Conservation (phyloP, 2,329 filamentous ascomycete species). For the Sclerotinia glacialis region DNA sequence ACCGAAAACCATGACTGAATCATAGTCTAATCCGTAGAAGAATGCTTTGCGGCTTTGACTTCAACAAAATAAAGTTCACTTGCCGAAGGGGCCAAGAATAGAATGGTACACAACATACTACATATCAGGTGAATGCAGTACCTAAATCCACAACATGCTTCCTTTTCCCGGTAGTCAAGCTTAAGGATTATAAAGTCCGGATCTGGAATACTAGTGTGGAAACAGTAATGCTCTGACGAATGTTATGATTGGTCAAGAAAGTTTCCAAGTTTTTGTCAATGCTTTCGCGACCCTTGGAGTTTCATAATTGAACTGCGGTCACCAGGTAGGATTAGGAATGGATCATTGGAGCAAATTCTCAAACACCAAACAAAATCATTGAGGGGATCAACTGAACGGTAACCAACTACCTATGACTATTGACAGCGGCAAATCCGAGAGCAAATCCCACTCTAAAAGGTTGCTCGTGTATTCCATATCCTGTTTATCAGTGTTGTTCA, state of each 20-base stretch:
- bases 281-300: conserved; percentile 11
- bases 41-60: neutral
- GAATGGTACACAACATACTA: neutral
- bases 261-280: neutral
- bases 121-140: neutral
- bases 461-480: too few species aligned
- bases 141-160: neutral
- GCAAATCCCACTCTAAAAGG: neutral
- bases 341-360: conserved; percentile 19
- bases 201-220: neutral
- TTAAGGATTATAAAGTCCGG: neutral
- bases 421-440: conserved; percentile 9
- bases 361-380: conserved; percentile 17
- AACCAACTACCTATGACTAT: neutral
- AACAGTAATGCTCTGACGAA: neutral
- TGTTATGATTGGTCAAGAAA: conserved; percentile 4
- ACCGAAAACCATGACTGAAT: conserved; percentile 1
- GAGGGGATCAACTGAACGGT: conserved; percentile 1
- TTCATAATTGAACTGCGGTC: conserved; percentile 17
- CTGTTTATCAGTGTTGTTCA: neutral
- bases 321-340: conserved; percentile 4
- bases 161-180: conserved; percentile 1
- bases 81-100: neutral
- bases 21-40: neutral
- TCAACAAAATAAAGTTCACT: neutral